phyloP scores from a whole-genome alignment of 352 stramenopile species.

The Globisporangium radiosum region DNA sequence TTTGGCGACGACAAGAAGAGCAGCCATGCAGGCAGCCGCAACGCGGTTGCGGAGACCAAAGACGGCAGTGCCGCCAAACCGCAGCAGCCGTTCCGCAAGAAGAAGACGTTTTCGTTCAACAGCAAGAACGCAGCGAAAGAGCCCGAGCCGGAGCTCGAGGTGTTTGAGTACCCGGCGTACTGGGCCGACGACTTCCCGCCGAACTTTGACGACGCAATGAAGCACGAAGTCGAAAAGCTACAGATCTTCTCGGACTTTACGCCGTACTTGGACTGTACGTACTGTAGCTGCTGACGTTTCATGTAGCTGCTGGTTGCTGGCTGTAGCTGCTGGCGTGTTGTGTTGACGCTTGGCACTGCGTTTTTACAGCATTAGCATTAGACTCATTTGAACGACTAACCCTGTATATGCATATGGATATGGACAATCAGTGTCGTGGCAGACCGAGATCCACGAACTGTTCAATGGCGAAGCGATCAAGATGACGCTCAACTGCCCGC shows the following conservation, averaged over 20 bases:
- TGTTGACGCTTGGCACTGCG: too few relatives aligned
- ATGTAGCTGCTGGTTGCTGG: too few relatives aligned
- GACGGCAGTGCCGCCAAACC: slow-evolving; percentile 1
- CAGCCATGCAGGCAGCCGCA: slow-evolving; percentile 1
- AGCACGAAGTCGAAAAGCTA: slow-evolving; percentile 84
- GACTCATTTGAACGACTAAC: background rate
- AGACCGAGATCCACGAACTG: slow-evolving; percentile 67
- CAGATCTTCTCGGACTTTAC: slow-evolving; percentile 79
- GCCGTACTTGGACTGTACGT: slow-evolving; percentile 54
- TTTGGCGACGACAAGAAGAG: slow-evolving; percentile 18
- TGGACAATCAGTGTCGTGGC: slow-evolving; percentile 48
- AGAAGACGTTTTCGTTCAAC: slow-evolving; percentile 66
- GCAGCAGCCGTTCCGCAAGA: slow-evolving; percentile 26
- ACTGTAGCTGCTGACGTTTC: background rate
- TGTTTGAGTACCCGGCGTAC: slow-evolving; percentile 71
- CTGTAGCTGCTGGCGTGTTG: background rate
- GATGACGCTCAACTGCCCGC: slow-evolving; percentile 66
- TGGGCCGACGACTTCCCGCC: slow-evolving; percentile 67
- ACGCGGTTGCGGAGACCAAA: slow-evolving; percentile 13
- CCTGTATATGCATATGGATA: background rate
- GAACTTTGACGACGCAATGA: slow-evolving; percentile 73
- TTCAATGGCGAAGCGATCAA: slow-evolving; percentile 65
- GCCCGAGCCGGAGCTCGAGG: slow-evolving; percentile 36
- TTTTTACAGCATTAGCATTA: background rate
- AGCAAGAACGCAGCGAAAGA: slow-evolving; percentile 28